Conservation (phyloP, 2,329 filamentous ascomycete species). For the Hypoxylon sp. region DNA sequence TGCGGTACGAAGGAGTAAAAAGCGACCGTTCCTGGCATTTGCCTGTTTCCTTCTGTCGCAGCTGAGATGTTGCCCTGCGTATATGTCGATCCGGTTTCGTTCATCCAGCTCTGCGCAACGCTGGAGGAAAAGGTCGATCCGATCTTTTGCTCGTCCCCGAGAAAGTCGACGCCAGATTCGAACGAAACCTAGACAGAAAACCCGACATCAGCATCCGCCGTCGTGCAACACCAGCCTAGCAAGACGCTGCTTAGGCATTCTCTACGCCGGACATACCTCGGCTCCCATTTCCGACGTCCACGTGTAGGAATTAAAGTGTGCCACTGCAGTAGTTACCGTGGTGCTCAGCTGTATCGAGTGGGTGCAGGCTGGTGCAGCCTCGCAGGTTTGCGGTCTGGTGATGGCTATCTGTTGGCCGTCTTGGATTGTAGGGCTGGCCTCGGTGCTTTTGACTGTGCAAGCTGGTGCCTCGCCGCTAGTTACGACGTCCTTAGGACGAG, state of each 20-base stretch:
- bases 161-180: slow-evolving; percentile 22
- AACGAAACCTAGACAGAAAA: slow-evolving; percentile 6
- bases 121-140: not conserved
- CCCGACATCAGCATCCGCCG: slow-evolving; percentile 1
- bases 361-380: slow-evolving; percentile 22
- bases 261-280: slow-evolving; percentile 16
- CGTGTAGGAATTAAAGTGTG: slow-evolving; percentile 19
- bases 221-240: not conserved
- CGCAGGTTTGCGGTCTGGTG: slow-evolving; percentile 26
- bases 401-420: slow-evolving; percentile 24
- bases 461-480: not conserved
- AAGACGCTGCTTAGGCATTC: not conserved
- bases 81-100: slow-evolving; percentile 13
- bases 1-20: slow-evolving; percentile 32
- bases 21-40: slow-evolving; percentile 20
- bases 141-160: not conserved
- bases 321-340: slow-evolving; percentile 17
- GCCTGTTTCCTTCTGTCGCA: slow-evolving; percentile 11
- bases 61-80: slow-evolving; percentile 18
- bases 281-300: slow-evolving; percentile 21
- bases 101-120: slow-evolving; percentile 21
- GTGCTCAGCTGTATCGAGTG: slow-evolving; percentile 23
- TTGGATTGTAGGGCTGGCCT: slow-evolving; percentile 8
- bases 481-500: not conserved
- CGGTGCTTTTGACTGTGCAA: slow-evolving; percentile 10